A percentile compares a stretch with the other conserved stretches of the same genome.
phyloP scores from a whole-genome alignment of 139 green algal species.

The Astrephomene gubernaculifera region DNA sequence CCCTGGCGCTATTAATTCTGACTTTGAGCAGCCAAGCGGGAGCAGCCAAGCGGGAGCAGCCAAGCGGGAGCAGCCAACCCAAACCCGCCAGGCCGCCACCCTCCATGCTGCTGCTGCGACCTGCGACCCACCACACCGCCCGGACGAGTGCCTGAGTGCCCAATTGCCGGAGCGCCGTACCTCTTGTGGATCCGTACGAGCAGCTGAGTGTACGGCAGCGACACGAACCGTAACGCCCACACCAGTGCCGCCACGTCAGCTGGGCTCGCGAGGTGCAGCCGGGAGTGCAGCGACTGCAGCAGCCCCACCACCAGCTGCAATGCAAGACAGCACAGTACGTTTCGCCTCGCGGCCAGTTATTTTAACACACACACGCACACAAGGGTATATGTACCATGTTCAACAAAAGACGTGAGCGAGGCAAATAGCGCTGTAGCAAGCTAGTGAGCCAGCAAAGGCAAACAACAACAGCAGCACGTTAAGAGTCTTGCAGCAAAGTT shows the following conservation, averaged over 20 bases:
- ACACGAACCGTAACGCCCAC: constrained; percentile 26
- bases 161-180: background rate
- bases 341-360: no score
- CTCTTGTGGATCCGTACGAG: background rate
- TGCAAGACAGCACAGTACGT: no score
- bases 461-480: no score
- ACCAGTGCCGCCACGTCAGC: constrained; percentile 16
- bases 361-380: no score
- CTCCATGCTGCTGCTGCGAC: background rate
- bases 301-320: background rate
- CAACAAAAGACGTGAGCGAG: no score
- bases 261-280: background rate
- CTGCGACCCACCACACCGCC: background rate
- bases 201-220: background rate
- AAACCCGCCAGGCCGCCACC: background rate
- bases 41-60: background rate
- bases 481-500: background rate
- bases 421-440: no score
- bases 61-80: background rate
- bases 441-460: no score
- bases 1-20: no score
- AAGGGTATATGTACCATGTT: no score
- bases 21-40: no score
- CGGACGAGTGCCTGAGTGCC: background rate
- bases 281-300: background rate